Evolutionary conservation across 176 grass and related monocot species (phyloP).

Genomic region (Ananas comosus): DNA sequence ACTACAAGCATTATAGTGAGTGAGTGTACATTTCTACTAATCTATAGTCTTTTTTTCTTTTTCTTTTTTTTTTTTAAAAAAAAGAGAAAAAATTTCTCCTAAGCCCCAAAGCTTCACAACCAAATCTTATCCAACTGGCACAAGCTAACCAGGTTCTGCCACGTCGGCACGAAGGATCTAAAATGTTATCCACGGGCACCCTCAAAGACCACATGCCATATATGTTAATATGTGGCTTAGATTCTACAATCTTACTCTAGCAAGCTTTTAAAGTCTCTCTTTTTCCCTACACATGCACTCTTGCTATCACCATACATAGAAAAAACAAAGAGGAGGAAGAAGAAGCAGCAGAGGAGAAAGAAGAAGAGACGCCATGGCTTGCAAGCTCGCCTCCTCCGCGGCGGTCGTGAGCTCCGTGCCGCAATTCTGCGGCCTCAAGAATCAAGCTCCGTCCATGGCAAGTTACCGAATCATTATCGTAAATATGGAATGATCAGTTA

Average conservation of each 20-base stretch:
- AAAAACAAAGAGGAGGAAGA: too few relatives aligned
- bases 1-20: too few relatives aligned
- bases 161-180: slow-evolving; percentile 48
- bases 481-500: too few relatives aligned
- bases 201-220: slow-evolving; percentile 43
- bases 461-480: not conserved
- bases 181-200: slow-evolving; percentile 43
- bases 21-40: too few relatives aligned
- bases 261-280: slow-evolving; percentile 37
- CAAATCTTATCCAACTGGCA: slow-evolving; percentile 51
- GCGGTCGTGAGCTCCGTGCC: slow-evolving; percentile 45
- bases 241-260: not conserved
- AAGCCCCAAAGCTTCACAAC: not conserved
- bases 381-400: slow-evolving; percentile 48
- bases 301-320: not conserved
- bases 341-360: not conserved
- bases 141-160: slow-evolving; percentile 46
- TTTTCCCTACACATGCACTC: not conserved
- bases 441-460: slow-evolving; percentile 37
- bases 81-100: too few relatives aligned
- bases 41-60: too few relatives aligned
- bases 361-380: slow-evolving; percentile 39
- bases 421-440: slow-evolving; percentile 50
- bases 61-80: too few relatives aligned
- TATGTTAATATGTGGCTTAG: slow-evolving; percentile 29